Base-by-base conservation (phyloP, 768 basidiomycete species). In the Trametes cinnabarina region DNA sequence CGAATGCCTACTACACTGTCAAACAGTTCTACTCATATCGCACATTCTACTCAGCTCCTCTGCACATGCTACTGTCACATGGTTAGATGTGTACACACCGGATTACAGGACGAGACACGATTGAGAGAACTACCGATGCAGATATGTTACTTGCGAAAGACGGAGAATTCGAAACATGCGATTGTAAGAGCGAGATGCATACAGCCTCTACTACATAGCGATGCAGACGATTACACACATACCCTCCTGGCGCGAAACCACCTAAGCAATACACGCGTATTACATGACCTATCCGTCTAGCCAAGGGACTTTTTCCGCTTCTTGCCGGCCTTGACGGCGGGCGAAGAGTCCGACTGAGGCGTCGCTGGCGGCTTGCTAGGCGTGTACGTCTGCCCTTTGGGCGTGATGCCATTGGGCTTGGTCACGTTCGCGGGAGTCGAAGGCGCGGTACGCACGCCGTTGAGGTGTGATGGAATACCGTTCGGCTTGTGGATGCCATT, bases 301-400 rank as follows among this genome's bases (percentile, higher is more conserved):
- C 68, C 71, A 17, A 75, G 58, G 8, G 74, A 74, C 65, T 81
- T 83, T 73, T 83, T 85, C 59, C 84, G 76, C 67, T 85, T 85
- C 70, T 77, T 81, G 25, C 81, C 79, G 54, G 76, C 77, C 34
- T 70, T 66, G 19, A 71, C 61, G 17, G 54, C 48, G 10, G 69
- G 65, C 12, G 68, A 63, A 4, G 61, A 17, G 46, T 62, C 55
- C 7, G 57, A 39, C 51, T 51, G 49, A 32, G 63, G 37, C 19
- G 60, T 28, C 14, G 54, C 51, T 1, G 55, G 11, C 42, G 48
- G 51, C 25, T 32, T 57, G 47, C 47, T 60, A 28, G 56, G 53
- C 14, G 54, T 51, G 19, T 52, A 22, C 6, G 46, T 37, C 26
- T 46, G 35, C 35, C 58, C 62, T 9, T 57, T 57, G 6, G 51